phyloP scores from a whole-genome alignment of 83 land plant species.

The Diphasiastrum complanatum region DNA sequence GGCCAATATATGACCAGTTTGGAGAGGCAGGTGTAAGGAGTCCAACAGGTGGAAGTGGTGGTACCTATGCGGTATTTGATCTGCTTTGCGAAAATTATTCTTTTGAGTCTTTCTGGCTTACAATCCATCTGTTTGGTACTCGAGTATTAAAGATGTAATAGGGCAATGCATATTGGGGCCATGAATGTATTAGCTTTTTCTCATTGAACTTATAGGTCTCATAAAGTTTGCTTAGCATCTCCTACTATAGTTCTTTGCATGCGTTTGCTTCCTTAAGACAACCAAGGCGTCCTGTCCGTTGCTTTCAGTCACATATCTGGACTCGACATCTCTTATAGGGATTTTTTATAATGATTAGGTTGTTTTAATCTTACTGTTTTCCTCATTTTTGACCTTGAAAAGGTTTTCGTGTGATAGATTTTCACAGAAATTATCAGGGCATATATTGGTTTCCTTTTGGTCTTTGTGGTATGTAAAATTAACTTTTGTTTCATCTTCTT shows the following conservation, averaged over 20 bases:
- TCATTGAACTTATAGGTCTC: neutral
- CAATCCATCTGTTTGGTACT: neutral
- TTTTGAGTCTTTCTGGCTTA: neutral
- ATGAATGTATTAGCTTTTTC: neutral
- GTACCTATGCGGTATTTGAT: conserved; percentile 3
- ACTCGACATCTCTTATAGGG: neutral
- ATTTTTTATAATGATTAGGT: neutral
- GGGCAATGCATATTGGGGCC: neutral
- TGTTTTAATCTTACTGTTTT: neutral
- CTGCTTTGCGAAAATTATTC: neutral
- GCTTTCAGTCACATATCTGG: too few species aligned
- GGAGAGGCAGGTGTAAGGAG: conserved; percentile 12
- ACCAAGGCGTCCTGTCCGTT: too few species aligned
- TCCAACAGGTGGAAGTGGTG: neutral
- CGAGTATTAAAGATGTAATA: neutral
- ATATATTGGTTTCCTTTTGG: neutral
- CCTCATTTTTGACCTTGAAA: neutral
- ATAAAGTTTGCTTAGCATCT: neutral
- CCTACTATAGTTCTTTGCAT: neutral
- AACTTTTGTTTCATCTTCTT: neutral
- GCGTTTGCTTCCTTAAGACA: too few species aligned
- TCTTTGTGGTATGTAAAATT: neutral
- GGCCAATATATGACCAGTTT: conserved; percentile 9
- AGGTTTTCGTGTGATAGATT: neutral
- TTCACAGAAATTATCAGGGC: neutral